Evolutionary conservation across 106 monocot genomes (phyloP), one percentile per base, ranked within the genome.

Genomic region (Xerophyta viscosa): DNA sequence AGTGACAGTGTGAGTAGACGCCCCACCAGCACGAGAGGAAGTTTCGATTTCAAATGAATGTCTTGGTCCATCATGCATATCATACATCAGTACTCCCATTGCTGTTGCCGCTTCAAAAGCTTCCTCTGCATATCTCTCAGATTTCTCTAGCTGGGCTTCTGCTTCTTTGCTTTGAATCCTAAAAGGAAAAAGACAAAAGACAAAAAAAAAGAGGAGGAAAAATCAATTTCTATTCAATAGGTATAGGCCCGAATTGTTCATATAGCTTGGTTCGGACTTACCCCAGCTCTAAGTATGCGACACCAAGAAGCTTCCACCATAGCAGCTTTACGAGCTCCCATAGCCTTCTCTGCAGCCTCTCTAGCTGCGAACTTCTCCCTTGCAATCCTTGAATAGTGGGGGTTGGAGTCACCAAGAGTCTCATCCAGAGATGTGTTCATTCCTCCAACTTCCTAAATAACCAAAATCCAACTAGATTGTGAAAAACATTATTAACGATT

Each of bases 291-390:
- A 63, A 94, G 75, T 33, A 94, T 80, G 66, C 84, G 51, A 46
- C 84, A 88, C 94, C 94, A 94, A 52, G 88, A 88, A 27, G 69
- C 94, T 75, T 94, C 94, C 37, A 94, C 65, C 84, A 94, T 75
- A 43, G 94, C 84, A 51, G 72, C 75, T 68, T 88, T 94, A 42
- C 72, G 81, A 66, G 84, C 78, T 20, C 70, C 77, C 66, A 88
- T 81, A 46, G 84, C 88, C 28, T 73, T 88, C 8, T 29, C 72
- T 51, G 94, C 88, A 29, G 88, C 88, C 72, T 80, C 65, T 57
- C 58, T 61, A 39, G 94, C 84, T 70, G 94, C 87, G 66, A 94
- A 77, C 33, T 87, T 93, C 57, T 94, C 88, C 51, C 71, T 83
- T 27, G 78, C 73, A 49, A 88, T 78, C 70, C 78, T 84, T 19